A percentile compares a stretch with the other conserved stretches of the same genome.
phyloP scores from a whole-genome alignment of 2,329 filamentous ascomycete genomes.

The Venturia asperata region DNA sequence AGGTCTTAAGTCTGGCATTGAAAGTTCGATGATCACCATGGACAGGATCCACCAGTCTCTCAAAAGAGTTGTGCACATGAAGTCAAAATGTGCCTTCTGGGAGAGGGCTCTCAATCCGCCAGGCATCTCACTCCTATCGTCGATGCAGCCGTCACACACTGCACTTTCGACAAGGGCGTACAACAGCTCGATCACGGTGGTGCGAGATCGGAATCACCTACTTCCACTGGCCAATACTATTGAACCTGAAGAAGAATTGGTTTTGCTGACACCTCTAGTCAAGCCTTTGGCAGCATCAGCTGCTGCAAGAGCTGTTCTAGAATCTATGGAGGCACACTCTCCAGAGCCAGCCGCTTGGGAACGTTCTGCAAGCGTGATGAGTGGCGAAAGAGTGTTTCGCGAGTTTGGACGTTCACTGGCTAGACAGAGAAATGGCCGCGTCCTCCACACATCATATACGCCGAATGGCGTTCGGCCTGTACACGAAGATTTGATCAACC shows the following conservation, averaged over 20 bases:
- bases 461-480: slow-evolving; percentile 87
- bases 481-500: slow-evolving; percentile 85
- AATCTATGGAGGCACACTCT: slow-evolving; percentile 51
- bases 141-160: slow-evolving; percentile 75
- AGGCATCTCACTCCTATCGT: slow-evolving; percentile 67
- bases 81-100: slow-evolving; percentile 83
- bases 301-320: slow-evolving; percentile 63
- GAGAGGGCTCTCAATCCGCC: slow-evolving; percentile 81
- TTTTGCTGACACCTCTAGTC: slow-evolving; percentile 80
- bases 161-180: slow-evolving; percentile 79
- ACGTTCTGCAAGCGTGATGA: slow-evolving; percentile 64
- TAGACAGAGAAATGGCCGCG: slow-evolving; percentile 73
- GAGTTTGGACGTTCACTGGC: slow-evolving; percentile 85
- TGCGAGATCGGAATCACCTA: slow-evolving; percentile 78
- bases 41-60: slow-evolving; percentile 75
- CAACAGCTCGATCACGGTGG: slow-evolving; percentile 85
- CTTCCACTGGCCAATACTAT: slow-evolving; percentile 76
- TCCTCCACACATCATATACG: slow-evolving; percentile 91
- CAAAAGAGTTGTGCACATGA: slow-evolving; percentile 69
- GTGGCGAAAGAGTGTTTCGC: slow-evolving; percentile 84
- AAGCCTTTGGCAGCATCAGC: slow-evolving; percentile 89
- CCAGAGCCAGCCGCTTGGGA: slow-evolving; percentile 51
- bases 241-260: slow-evolving; percentile 78
- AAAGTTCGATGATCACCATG: slow-evolving; percentile 81
- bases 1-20: slow-evolving; percentile 78